These are phyloP conservation scores for Amphibolis antarctica DNA, from an alignment of 106 monocot species.

Conservation along the genomic window DNA sequence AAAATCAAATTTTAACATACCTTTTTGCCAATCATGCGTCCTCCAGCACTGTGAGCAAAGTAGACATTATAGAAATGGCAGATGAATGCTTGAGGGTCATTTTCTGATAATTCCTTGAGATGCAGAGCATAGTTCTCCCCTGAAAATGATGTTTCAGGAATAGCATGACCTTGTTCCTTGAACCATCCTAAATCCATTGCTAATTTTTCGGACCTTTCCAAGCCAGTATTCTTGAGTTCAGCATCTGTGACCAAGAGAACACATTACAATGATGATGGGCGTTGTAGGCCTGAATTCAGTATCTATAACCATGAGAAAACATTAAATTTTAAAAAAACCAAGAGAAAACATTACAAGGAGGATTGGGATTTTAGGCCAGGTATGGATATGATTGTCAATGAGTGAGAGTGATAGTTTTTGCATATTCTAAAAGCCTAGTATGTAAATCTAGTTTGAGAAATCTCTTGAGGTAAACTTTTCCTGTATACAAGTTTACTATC, in stretches of 20 bases:
- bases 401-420: no score
- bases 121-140: conserved; percentile 54
- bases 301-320: no score
- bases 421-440: no score
- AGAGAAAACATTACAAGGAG: no score
- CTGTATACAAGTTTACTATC: no score
- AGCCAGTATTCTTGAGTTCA: conserved; percentile 74
- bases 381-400: no score
- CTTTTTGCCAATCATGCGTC: conserved; percentile 95
- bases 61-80: conserved; percentile 95
- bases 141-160: conserved; percentile 74
- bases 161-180: conserved; percentile 61
- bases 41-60: conserved; percentile 90
- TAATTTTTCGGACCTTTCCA: conserved; percentile 76
- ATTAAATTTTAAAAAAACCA: no score
- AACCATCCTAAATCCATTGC: conserved; percentile 89
- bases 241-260: conserved; percentile 34
- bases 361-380: no score
- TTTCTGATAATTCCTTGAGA: conserved; percentile 53
- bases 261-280: neutral
- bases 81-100: conserved; percentile 86
- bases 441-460: no score
- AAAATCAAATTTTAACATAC: conserved; percentile 19
- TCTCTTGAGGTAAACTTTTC: no score
- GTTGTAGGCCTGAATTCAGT: no score